phyloP scores from a whole-genome alignment of 2,329 filamentous ascomycete species.

The Ophiostoma australiae region DNA sequence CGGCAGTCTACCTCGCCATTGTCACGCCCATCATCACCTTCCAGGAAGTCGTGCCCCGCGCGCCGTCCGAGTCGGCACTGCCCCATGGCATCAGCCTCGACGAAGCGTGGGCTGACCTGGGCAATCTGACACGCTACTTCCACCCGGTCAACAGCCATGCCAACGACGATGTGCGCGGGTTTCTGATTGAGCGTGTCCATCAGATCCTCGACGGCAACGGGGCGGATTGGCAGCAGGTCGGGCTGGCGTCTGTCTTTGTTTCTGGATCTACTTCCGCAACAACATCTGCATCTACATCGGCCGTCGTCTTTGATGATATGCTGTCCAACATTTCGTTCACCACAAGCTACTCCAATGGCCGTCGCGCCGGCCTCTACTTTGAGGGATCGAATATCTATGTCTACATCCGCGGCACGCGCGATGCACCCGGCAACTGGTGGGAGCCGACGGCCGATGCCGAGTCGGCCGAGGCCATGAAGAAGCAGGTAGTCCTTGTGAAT shows the following conservation, averaged over 20 bases:
- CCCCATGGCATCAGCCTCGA: conserved; percentile 70
- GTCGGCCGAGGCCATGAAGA: conserved; percentile 39
- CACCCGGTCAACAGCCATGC: conserved; percentile 84
- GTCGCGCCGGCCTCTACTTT: conserved; percentile 62
- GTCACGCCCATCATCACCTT: conserved; percentile 66
- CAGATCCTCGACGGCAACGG: conserved; percentile 62
- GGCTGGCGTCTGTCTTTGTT: conserved; percentile 31
- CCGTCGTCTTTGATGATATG: conserved; percentile 69
- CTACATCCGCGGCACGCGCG: conserved; percentile 78
- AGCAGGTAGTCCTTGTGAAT: conserved; percentile 82
- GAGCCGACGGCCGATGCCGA: conserved; percentile 31
- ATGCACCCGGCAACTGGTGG: conserved; percentile 72
- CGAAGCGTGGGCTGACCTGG: conserved; percentile 81
- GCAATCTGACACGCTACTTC: conserved; percentile 65
- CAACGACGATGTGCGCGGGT: conserved; percentile 76
- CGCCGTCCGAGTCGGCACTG: conserved; percentile 47
- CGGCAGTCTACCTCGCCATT: conserved; percentile 70
- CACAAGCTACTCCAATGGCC: conserved; percentile 34
- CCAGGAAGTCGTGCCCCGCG: conserved; percentile 68
- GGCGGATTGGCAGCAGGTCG: conserved; percentile 38
- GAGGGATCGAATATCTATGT: conserved; percentile 90
- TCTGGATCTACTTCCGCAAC: neutral
- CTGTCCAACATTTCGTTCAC: conserved; percentile 70
- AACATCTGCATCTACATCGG: conserved; percentile 28
- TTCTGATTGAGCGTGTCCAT: conserved; percentile 66